Conservation (phyloP, 164 flowering plant species). For the Stephania cephalantha region DNA sequence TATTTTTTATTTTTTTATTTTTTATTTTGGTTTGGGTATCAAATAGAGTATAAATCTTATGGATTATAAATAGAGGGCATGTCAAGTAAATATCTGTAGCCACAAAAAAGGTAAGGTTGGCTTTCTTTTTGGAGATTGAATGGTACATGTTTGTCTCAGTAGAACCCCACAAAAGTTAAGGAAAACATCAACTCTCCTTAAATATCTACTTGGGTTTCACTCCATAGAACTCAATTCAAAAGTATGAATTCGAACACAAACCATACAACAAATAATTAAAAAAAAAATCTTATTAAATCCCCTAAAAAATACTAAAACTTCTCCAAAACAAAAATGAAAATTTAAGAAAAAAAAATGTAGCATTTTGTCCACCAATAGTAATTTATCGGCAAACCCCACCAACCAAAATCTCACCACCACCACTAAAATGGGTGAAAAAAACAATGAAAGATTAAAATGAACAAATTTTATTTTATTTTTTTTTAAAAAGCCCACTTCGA, state of each 20-base stretch:
- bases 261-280: neutral
- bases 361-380: neutral
- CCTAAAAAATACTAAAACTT: neutral
- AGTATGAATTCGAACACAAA: neutral
- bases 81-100: neutral
- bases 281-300: neutral
- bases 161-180: neutral
- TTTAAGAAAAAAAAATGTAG: neutral
- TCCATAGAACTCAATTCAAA: neutral
- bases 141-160: neutral
- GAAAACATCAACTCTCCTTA: neutral
- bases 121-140: neutral
- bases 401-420: neutral
- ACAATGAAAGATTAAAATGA: neutral
- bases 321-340: neutral
- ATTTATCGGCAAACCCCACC: neutral
- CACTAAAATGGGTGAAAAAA: neutral
- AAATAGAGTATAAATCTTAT: neutral
- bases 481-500: neutral
- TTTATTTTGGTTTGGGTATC: neutral
- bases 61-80: neutral
- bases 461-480: neutral
- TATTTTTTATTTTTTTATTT: neutral
- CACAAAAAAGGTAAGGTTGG: neutral
- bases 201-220: conserved; percentile 2